A percentile compares a stretch with the other conserved stretches of the same genome.
These are phyloP conservation scores for Lophium mytilinum DNA, from an alignment of 495 filamentous ascomycete genomes.

Conservation along the genomic window DNA sequence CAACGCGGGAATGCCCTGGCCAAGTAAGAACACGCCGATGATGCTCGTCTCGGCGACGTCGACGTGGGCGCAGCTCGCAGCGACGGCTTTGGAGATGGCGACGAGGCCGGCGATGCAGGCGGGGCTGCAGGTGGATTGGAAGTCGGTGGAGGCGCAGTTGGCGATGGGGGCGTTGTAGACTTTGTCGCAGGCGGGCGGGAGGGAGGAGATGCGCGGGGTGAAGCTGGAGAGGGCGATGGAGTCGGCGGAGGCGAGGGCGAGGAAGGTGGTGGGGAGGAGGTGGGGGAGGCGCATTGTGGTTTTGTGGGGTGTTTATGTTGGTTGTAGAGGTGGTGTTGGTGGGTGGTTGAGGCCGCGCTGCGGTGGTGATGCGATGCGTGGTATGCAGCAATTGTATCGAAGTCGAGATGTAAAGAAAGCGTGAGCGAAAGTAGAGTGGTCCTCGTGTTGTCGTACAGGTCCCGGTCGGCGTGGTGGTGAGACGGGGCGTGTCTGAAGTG, in stretches of 20 bases:
- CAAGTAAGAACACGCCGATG: slow-evolving; percentile 17
- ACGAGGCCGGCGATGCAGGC: slow-evolving; percentile 15
- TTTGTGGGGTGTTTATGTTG: not conserved
- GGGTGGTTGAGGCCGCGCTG: no score
- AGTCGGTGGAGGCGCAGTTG: slow-evolving; percentile 15
- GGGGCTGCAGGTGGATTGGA: slow-evolving; percentile 10
- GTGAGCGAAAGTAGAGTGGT: no score
- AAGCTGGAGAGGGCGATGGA: slow-evolving; percentile 22
- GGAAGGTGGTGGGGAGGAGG: slow-evolving; percentile 3
- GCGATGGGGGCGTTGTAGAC: slow-evolving; percentile 14
- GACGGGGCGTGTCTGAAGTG: no score
- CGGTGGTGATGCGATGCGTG: no score
- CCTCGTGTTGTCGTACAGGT: no score
- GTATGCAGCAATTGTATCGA: no score
- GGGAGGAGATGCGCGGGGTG: slow-evolving; percentile 14
- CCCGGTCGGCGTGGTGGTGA: no score
- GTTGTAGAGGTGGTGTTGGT: no score
- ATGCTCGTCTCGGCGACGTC: slow-evolving; percentile 17
- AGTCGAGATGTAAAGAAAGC: no score
- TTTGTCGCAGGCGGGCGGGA: slow-evolving; percentile 12
- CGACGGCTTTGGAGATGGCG: slow-evolving; percentile 3
- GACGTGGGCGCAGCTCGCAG: not conserved
- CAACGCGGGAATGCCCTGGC: slow-evolving; percentile 12
- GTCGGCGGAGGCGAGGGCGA: slow-evolving; percentile 2
- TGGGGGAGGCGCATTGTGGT: slow-evolving; percentile 5